These are phyloP conservation scores for Fusarium abutilonis DNA, from an alignment of 2,329 filamentous ascomycete genomes.

Conservation along the genomic window DNA sequence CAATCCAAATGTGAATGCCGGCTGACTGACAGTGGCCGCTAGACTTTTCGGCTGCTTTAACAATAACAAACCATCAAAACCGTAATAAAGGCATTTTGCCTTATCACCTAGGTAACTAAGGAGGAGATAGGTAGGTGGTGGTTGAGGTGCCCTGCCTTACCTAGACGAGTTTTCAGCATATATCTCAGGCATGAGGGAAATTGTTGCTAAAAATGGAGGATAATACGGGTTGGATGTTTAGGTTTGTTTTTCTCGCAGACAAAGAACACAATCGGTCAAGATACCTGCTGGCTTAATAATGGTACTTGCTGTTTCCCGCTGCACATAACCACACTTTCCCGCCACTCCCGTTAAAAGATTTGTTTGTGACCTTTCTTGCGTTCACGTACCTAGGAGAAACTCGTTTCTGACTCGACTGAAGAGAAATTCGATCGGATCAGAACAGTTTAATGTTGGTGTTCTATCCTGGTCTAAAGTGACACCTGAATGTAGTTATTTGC, in stretches of 20 bases:
- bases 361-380: constrained; percentile 7
- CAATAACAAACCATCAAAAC: not conserved
- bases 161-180: not conserved
- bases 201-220: not conserved
- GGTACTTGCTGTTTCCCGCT: constrained; percentile 38
- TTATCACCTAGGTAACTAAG: not conserved
- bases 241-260: not conserved
- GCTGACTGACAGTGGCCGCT: constrained; percentile 7
- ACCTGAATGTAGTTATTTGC: not conserved
- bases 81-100: not conserved
- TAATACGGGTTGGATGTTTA: not conserved
- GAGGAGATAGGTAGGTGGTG: not conserved
- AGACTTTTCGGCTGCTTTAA: not conserved
- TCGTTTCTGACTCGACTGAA: not conserved
- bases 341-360: constrained; percentile 8
- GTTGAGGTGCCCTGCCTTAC: not conserved
- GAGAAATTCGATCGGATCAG: not conserved
- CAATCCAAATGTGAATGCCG: not conserved
- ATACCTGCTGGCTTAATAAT: constrained; percentile 13
- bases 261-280: constrained; percentile 17
- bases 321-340: constrained; percentile 27
- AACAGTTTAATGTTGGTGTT: not conserved
- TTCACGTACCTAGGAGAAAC: not conserved
- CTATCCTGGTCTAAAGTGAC: not conserved
- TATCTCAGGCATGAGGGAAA: not conserved